Evolutionary conservation across 768 basidiomycete species (phyloP).

Genomic region (Termitomyces sp.): DNA sequence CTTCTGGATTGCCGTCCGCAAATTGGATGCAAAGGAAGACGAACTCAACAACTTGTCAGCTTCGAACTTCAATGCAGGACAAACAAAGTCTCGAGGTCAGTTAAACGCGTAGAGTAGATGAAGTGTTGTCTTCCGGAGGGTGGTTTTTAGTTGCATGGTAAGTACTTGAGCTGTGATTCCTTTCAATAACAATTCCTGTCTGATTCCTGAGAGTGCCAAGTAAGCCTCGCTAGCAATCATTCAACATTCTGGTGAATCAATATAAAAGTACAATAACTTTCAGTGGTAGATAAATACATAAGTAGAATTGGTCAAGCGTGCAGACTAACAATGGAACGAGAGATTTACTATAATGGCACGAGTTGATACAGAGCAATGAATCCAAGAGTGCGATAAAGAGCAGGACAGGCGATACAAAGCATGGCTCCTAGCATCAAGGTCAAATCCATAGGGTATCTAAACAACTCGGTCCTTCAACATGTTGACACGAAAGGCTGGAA

Average conservation of each 20-base stretch:
- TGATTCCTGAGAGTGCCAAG: not conserved
- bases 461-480: not conserved
- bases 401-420: not conserved
- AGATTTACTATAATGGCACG: not conserved
- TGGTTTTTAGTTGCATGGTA: not conserved
- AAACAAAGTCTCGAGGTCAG: not conserved
- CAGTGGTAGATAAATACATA: not conserved
- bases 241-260: no score
- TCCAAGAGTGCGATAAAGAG: not conserved
- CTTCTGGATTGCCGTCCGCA: conserved; percentile 51
- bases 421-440: not conserved
- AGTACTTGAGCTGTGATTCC: not conserved
- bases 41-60: conserved; percentile 45
- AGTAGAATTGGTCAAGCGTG: no score
- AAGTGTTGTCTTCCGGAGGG: not conserved
- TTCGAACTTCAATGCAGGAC: not conserved
- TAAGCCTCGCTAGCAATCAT: not conserved
- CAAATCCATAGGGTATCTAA: not conserved
- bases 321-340: not conserved
- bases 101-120: not conserved
- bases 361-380: not conserved
- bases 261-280: not conserved
- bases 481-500: not conserved
- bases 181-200: not conserved
- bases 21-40: conserved; percentile 61